These are phyloP conservation scores for Jaenimonas drosophilae DNA, from an alignment of 208 protist species.

Conservation along the genomic window DNA sequence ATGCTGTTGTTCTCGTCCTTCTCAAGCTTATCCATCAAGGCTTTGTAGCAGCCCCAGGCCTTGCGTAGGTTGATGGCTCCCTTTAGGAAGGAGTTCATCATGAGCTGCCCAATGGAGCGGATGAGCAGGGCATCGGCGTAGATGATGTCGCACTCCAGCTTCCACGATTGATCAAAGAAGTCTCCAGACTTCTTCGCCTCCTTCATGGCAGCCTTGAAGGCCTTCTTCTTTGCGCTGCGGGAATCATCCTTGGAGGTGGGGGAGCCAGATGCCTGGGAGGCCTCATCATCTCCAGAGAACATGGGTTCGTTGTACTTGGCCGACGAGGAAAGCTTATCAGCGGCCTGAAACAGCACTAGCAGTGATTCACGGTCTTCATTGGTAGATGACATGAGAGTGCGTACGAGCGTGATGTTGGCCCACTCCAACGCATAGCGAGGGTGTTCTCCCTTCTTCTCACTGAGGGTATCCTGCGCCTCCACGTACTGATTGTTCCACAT, in stretches of 20 bases:
- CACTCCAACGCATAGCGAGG: slow-evolving; percentile 81
- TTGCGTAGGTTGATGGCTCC: slow-evolving; percentile 85
- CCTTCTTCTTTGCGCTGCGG: slow-evolving; percentile 53
- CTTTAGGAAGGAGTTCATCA: slow-evolving; percentile 89
- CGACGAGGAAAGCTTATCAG: slow-evolving; percentile 62
- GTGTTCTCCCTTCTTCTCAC: slow-evolving; percentile 54
- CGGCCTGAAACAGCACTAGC: slow-evolving; percentile 66
- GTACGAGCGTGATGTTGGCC: slow-evolving; percentile 62
- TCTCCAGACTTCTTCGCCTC: slow-evolving; percentile 31
- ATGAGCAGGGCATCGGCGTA: slow-evolving; percentile 83
- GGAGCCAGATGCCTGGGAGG: background rate
- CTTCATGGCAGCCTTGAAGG: slow-evolving; percentile 42
- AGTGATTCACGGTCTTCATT: slow-evolving; percentile 63
- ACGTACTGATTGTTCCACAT: slow-evolving; percentile 84
- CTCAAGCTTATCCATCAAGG: slow-evolving; percentile 53
- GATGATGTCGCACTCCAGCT: slow-evolving; percentile 87
- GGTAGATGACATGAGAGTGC: slow-evolving; percentile 75
- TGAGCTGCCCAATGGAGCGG: slow-evolving; percentile 74
- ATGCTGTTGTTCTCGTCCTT: slow-evolving; percentile 65
- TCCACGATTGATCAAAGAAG: slow-evolving; percentile 65
- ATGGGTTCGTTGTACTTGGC: slow-evolving; percentile 62
- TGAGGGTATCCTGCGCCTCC: slow-evolving; percentile 38
- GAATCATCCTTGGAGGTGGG: slow-evolving; percentile 3
- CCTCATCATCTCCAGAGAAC: slow-evolving; percentile 32
- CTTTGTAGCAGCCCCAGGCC: slow-evolving; percentile 80